Percentiles rank a stretch among this genome's conserved stretches.
Evolutionary conservation across 164 flowering plant genomes (phyloP).

Genomic region (Litsea cubeba): DNA sequence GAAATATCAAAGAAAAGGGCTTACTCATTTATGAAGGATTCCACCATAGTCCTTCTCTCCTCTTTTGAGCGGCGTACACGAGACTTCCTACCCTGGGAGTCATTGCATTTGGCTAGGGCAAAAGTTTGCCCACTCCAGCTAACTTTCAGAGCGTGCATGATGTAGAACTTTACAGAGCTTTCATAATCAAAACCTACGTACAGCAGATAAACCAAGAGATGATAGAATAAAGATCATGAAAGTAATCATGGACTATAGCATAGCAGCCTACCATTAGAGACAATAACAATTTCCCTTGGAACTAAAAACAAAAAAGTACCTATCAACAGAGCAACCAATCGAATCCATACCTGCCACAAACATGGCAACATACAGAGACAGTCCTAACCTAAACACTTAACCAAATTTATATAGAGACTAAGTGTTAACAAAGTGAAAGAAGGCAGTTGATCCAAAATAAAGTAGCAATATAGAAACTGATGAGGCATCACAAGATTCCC

Average conservation of each 20-base stretch:
- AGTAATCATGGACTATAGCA: neutral
- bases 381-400: too few relatives aligned
- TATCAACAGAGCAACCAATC: neutral
- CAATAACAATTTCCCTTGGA: neutral
- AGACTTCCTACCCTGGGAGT: conserved; percentile 61
- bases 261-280: neutral
- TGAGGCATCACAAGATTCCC: neutral
- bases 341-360: neutral
- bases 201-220: neutral
- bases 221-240: too few relatives aligned
- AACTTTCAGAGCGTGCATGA: conserved; percentile 66
- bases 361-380: neutral
- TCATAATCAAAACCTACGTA: neutral
- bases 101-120: conserved; percentile 66
- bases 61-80: conserved; percentile 77
- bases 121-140: conserved; percentile 72
- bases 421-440: neutral
- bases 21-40: conserved; percentile 56
- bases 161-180: conserved; percentile 8
- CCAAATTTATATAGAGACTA: neutral
- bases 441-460: neutral
- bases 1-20: neutral
- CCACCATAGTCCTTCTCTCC: conserved; percentile 80
- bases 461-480: neutral
- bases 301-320: neutral